These are phyloP conservation scores for Boletus rubroflammeus DNA, from an alignment of 768 basidiomycete genomes.

Conservation along the genomic window DNA sequence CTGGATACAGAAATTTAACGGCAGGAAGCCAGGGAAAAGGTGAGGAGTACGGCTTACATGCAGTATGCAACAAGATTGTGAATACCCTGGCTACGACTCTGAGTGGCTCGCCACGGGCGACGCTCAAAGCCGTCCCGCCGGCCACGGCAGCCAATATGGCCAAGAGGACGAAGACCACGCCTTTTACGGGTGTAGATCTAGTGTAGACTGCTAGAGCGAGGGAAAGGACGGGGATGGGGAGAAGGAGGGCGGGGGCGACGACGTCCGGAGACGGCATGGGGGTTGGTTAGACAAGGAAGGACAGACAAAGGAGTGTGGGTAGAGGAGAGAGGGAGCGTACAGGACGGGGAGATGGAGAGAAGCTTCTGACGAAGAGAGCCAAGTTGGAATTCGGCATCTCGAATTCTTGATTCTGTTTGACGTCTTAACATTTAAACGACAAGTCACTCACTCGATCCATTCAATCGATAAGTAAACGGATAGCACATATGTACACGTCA, in stretches of 20 bases:
- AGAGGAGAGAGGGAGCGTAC: background rate
- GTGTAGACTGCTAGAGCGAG: slow-evolving; percentile 8
- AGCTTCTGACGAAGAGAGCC: background rate
- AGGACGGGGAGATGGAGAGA: background rate
- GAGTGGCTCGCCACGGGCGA: slow-evolving; percentile 15
- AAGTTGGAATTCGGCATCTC: slow-evolving; percentile 16
- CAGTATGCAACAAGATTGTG: slow-evolving; percentile 17
- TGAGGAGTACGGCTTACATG: slow-evolving; percentile 14
- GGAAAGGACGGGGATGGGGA: slow-evolving; percentile 23
- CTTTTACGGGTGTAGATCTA: slow-evolving; percentile 8
- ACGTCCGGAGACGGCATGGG: slow-evolving; percentile 25
- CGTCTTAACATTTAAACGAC: slow-evolving; percentile 10
- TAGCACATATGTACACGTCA: background rate
- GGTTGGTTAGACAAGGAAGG: slow-evolving; percentile 11
- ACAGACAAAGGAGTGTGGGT: slow-evolving; percentile 16
- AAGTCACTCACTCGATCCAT: slow-evolving; percentile 5
- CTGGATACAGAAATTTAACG: slow-evolving; percentile 9
- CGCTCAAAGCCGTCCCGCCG: slow-evolving; percentile 18
- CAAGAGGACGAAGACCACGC: slow-evolving; percentile 17
- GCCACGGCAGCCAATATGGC: slow-evolving; percentile 23
- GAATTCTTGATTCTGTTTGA: slow-evolving; percentile 14
- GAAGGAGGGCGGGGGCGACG: slow-evolving; percentile 26
- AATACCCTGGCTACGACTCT: slow-evolving; percentile 15
- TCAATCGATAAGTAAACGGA: no score
- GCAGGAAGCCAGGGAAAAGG: background rate